These are phyloP conservation scores for Barnettozyma sp. DNA, from an alignment of 805 yeast species.

Conservation along the genomic window DNA sequence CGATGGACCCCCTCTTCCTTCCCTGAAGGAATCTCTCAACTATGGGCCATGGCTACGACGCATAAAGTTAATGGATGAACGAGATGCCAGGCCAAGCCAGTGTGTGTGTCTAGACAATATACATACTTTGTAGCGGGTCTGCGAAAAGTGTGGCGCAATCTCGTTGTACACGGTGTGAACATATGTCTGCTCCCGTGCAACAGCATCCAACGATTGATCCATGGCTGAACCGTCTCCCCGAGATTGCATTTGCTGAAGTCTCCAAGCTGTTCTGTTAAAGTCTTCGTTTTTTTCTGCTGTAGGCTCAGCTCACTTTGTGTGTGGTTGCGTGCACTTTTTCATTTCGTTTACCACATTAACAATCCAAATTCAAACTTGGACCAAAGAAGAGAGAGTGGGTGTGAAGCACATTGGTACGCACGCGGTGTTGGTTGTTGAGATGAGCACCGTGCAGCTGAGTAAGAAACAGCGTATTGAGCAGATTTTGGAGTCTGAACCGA, in stretches of 20 bases:
- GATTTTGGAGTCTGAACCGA: slow-evolving; percentile 18
- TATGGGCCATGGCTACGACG: slow-evolving; percentile 97
- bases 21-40: slow-evolving; percentile 62
- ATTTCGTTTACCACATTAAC: too few species aligned
- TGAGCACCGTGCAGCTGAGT: neutral
- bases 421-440: too few species aligned
- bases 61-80: neutral
- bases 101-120: too few species aligned
- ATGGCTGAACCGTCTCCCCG: slow-evolving; percentile 7
- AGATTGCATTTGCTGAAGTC: too few species aligned
- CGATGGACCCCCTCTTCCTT: slow-evolving; percentile 52
- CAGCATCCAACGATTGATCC: slow-evolving; percentile 35
- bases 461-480: slow-evolving; percentile 6
- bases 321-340: too few species aligned
- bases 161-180: slow-evolving; percentile 93
- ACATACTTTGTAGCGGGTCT: slow-evolving; percentile 69
- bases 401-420: too few species aligned
- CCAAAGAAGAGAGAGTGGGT: too few species aligned
- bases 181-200: slow-evolving; percentile 58
- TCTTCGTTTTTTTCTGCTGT: too few species aligned
- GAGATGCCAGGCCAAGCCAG: too few species aligned
- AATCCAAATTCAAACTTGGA: too few species aligned
- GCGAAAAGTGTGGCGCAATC: slow-evolving; percentile 89
- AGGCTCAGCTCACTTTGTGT: too few species aligned
- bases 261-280: too few species aligned